Percentiles rank a stretch among this genome's conserved stretches.
Conservation (phyloP, 2,329 filamentous ascomycete genomes). For the Penicillium olsonii region DNA sequence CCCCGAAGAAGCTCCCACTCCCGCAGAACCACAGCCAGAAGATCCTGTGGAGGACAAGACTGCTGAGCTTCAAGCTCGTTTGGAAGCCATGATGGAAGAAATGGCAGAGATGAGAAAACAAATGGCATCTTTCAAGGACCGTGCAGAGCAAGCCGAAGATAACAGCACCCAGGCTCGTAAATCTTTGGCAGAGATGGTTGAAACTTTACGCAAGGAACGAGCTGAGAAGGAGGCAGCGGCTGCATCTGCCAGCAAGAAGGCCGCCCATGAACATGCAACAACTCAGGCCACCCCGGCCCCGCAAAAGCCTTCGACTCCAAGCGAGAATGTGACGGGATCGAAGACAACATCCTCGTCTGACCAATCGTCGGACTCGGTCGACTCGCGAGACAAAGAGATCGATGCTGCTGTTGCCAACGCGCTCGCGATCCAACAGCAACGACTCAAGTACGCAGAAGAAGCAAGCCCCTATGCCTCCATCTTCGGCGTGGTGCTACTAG, state of each 20-base stretch:
- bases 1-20: slow-evolving; percentile 8
- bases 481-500: slow-evolving; percentile 77
- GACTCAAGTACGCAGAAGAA: slow-evolving; percentile 49
- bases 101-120: slow-evolving; percentile 80
- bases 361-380: slow-evolving; percentile 50
- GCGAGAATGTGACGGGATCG: slow-evolving; percentile 12
- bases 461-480: slow-evolving; percentile 77
- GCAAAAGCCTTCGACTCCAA: neutral
- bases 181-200: slow-evolving; percentile 83
- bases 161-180: slow-evolving; percentile 73
- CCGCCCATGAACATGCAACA: slow-evolving; percentile 10
- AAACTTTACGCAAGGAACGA: slow-evolving; percentile 70
- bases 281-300: slow-evolving; percentile 10
- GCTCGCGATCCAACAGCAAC: slow-evolving; percentile 41
- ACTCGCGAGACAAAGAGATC: slow-evolving; percentile 46
- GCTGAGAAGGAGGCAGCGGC: slow-evolving; percentile 56
- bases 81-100: slow-evolving; percentile 75
- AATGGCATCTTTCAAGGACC: slow-evolving; percentile 73
- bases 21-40: slow-evolving; percentile 23
- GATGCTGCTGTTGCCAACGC: slow-evolving; percentile 45
- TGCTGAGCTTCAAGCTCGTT: slow-evolving; percentile 64
- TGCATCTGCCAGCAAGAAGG: slow-evolving; percentile 30
- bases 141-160: slow-evolving; percentile 77
- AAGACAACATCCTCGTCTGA: slow-evolving; percentile 16
- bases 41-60: slow-evolving; percentile 39